These are phyloP conservation scores for Cercophora sp. DNA, from an alignment of 495 filamentous ascomycete species.

Conservation along the genomic window DNA sequence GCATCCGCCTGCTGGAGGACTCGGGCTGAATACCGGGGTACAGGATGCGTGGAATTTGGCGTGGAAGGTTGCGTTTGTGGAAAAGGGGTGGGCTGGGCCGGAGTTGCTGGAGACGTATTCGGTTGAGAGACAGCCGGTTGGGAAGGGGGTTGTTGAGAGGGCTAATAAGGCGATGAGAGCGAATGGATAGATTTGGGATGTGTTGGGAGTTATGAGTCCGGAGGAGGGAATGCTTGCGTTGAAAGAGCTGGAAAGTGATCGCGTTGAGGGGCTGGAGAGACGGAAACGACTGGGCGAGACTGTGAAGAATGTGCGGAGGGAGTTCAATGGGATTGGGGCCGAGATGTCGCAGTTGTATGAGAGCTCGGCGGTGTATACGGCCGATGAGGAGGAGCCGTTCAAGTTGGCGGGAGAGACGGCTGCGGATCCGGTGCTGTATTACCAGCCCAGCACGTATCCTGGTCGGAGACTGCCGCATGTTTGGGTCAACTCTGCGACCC, in stretches of 20 bases:
- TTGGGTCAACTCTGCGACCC: slow-evolving; percentile 26
- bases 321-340: slow-evolving; percentile 28
- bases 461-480: slow-evolving; percentile 30
- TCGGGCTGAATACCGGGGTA: slow-evolving; percentile 41
- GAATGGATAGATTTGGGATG: slow-evolving; percentile 22
- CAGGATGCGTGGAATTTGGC: slow-evolving; percentile 42
- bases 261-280: slow-evolving; percentile 13
- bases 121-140: slow-evolving; percentile 36
- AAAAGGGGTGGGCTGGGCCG: slow-evolving; percentile 18
- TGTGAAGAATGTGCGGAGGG: slow-evolving; percentile 11
- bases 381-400: slow-evolving; percentile 15
- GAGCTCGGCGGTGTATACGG: slow-evolving; percentile 5
- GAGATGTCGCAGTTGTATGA: slow-evolving; percentile 31
- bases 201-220: slow-evolving; percentile 21
- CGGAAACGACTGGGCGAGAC: slow-evolving; percentile 18
- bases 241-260: slow-evolving; percentile 1
- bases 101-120: slow-evolving; percentile 28
- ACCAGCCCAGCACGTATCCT: slow-evolving; percentile 23
- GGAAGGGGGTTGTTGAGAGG: slow-evolving; percentile 20
- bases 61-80: slow-evolving; percentile 38
- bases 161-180: slow-evolving; percentile 30
- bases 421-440: slow-evolving; percentile 10
- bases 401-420: not conserved
- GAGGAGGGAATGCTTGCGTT: slow-evolving; percentile 5
- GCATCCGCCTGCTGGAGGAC: slow-evolving; percentile 37